These are phyloP conservation scores for Solanum raphanifolium DNA, from an alignment of 257 asterid genomes.

Conservation along the genomic window DNA sequence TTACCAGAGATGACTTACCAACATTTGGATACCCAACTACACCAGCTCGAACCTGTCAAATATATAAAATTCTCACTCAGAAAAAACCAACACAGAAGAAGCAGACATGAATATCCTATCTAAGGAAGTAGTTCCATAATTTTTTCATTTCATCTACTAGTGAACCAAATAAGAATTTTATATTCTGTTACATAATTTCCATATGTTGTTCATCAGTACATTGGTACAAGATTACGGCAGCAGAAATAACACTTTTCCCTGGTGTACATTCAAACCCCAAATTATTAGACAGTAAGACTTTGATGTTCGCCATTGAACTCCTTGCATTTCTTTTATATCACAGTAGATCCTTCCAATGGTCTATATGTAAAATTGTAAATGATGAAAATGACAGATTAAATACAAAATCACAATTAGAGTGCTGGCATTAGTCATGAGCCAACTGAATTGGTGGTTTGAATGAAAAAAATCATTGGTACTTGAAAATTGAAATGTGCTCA, in stretches of 20 bases:
- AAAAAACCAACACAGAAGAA: background rate
- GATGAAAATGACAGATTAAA: background rate
- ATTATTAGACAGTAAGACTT: background rate
- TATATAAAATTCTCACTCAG: background rate
- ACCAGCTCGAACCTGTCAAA: constrained; percentile 87
- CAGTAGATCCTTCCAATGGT: background rate
- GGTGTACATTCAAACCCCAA: background rate
- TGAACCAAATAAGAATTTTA: background rate
- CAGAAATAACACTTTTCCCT: background rate
- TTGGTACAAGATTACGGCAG: background rate
- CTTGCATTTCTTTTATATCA: background rate
- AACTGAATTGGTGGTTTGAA: background rate
- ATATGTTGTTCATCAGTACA: background rate
- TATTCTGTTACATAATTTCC: background rate
- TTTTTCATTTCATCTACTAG: background rate
- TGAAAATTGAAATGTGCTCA: background rate
- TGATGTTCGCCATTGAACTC: background rate
- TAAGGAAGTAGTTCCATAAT: background rate
- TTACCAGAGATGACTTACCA: constrained; percentile 92
- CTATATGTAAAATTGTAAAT: background rate
- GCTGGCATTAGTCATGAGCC: background rate
- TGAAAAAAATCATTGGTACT: background rate
- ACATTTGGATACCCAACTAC: constrained; percentile 94
- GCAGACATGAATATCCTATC: background rate
- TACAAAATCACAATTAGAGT: background rate